Base-by-base conservation (phyloP, 148 eudicot species). In the Diospyros kaki region DNA sequence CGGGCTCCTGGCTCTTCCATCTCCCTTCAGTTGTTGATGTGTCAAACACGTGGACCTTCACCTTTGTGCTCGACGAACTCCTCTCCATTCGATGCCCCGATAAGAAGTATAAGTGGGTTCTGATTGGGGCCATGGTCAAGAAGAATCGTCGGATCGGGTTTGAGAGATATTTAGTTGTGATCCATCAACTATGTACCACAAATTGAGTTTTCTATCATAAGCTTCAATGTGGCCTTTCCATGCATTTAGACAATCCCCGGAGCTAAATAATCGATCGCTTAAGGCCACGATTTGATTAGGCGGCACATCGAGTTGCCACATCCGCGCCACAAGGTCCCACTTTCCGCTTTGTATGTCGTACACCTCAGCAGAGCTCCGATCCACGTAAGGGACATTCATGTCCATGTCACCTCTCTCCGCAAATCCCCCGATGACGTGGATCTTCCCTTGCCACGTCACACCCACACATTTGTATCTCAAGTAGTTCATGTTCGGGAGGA, bases 301-400 rank as follows among this genome's bases (percentile, higher is more conserved):
- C 42, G 84, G 84, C 39, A 81, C 75, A 48, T 81, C 84, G 28
- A 81, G 10, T 12, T 77, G 75, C 84, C 84, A 81, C 81, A 81
- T 77, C 58, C 78, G 51, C 5, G 72, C 9, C 54, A 74, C 56
- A 39, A 68, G 76, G 72, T 74, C 69, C 84, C 84, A 81, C 64
- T 51, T 59, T 5, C 63, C 76, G 0, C 13, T 48, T 58, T 64
- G 11, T 4, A 3, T 64, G 65, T 77, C 65, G 44, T 81, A 81
- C 76, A 81, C 81, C 28, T 78, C 84, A 58, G 84, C 81, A 2
- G 81, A 77, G 51, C 84, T 63, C 1, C 81, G 81, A n/a, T 76
- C 84, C 5, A 73, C 51, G 15, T 53, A 73, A 0, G 41, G 46
- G 15, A 67, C n/a, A 9, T 59, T 11, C 5, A 8, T 18, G 8